phyloP scores from a whole-genome alignment of 2,329 filamentous ascomycete genomes.

The Nemania diffusa region DNA sequence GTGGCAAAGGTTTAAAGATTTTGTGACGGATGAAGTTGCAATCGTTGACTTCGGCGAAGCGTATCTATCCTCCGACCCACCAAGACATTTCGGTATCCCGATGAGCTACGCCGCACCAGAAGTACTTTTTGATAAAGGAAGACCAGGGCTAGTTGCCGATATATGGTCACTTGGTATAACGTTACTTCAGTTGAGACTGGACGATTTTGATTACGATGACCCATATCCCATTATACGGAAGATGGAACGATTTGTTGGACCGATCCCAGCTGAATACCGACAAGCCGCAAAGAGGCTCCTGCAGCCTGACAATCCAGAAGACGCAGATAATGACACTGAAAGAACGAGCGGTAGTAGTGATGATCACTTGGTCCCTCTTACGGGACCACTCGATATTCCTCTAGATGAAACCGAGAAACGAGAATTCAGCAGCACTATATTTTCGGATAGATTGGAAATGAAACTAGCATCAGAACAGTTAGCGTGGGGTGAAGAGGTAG shows the following conservation, averaged over 20 bases:
- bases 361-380: not conserved
- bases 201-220: not conserved
- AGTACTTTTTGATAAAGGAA: not conserved
- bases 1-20: conserved; percentile 4
- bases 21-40: conserved; percentile 27
- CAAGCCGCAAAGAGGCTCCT: not conserved
- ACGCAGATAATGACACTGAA: not conserved
- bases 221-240: not conserved
- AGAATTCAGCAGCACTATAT: not conserved
- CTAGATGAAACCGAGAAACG: not conserved
- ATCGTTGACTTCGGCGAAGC: conserved; percentile 38
- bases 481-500: not conserved
- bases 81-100: conserved; percentile 21
- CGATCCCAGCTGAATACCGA: conserved; percentile 19
- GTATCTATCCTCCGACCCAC: conserved; percentile 7
- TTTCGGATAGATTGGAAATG: not conserved
- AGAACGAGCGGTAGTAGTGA: not conserved
- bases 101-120: conserved; percentile 31
- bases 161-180: conserved; percentile 31
- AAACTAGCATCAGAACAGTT: not conserved
- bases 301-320: not conserved
- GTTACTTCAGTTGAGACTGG: not conserved
- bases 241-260: conserved; percentile 28
- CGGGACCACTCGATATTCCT: not conserved
- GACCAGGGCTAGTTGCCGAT: conserved; percentile 13